These are phyloP conservation scores for Zoysia matrella DNA, from an alignment of 202 grass and related monocot species.

Conservation along the genomic window DNA sequence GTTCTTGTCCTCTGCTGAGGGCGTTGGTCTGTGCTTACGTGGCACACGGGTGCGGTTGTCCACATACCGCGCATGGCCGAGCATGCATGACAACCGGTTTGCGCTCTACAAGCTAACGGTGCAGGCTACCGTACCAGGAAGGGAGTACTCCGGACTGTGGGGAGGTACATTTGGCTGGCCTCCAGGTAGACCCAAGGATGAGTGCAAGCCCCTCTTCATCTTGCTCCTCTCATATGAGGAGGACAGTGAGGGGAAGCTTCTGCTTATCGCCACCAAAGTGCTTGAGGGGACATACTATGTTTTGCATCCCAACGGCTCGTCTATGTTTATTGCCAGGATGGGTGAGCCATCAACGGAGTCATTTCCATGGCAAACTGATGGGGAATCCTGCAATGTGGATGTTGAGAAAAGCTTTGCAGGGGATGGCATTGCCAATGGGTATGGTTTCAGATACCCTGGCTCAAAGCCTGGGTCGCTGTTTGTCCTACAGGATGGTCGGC, in stretches of 20 bases:
- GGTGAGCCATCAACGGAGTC: conserved; percentile 51
- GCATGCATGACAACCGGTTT: conserved; percentile 72
- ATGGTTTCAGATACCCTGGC: conserved; percentile 83
- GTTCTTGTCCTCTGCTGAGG: conserved; percentile 57
- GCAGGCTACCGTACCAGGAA: conserved; percentile 40
- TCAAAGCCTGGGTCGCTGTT: conserved; percentile 82
- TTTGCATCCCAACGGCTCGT: conserved; percentile 77
- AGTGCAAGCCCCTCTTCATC: conserved; percentile 71
- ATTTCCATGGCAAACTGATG: conserved; percentile 73
- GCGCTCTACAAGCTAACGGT: conserved; percentile 79
- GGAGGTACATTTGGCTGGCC: conserved; percentile 93
- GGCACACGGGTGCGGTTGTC: conserved; percentile 58
- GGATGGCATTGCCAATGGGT: conserved; percentile 78
- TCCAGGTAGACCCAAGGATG: conserved; percentile 50
- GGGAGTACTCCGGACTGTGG: conserved; percentile 79
- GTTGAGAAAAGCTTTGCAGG: conserved; percentile 54
- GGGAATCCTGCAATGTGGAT: conserved; percentile 48
- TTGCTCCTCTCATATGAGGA: conserved; percentile 79
- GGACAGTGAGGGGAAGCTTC: conserved; percentile 51
- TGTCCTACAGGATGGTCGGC: conserved; percentile 60
- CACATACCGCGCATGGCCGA: conserved; percentile 66
- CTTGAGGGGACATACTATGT: conserved; percentile 87
- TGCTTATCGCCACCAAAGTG: conserved; percentile 82
- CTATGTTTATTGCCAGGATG: conserved; percentile 69
- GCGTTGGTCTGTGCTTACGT: conserved; percentile 61